These are phyloP conservation scores for Neurospora cerealis DNA, from an alignment of 495 filamentous ascomycete genomes.

Conservation along the genomic window DNA sequence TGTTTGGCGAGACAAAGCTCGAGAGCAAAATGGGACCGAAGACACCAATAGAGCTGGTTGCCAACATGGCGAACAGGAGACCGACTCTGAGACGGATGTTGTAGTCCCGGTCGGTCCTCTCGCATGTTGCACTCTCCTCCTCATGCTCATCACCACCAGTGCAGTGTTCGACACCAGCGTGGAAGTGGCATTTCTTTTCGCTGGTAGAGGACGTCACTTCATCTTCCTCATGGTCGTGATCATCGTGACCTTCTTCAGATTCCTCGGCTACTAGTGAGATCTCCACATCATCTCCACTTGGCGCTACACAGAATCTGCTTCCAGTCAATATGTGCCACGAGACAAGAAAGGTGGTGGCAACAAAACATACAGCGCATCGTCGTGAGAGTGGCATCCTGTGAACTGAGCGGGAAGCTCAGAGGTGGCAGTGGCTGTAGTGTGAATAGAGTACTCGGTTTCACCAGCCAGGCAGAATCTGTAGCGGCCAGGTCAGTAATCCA, in stretches of 20 bases:
- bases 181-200: slow-evolving; percentile 47
- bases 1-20: slow-evolving; percentile 16
- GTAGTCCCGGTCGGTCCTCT: slow-evolving; percentile 40
- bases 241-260: slow-evolving; percentile 17
- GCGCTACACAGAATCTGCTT: slow-evolving; percentile 30
- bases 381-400: slow-evolving; percentile 6
- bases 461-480: slow-evolving; percentile 11
- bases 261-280: slow-evolving; percentile 4
- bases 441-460: slow-evolving; percentile 5
- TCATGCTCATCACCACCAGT: slow-evolving; percentile 24
- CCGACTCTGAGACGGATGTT: slow-evolving; percentile 50
- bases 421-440: slow-evolving; percentile 5
- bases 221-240: not conserved
- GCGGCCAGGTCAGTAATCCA: not conserved
- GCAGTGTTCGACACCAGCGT: slow-evolving; percentile 57
- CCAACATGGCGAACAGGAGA: slow-evolving; percentile 43
- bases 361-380: slow-evolving; percentile 4
- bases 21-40: slow-evolving; percentile 35
- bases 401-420: slow-evolving; percentile 7
- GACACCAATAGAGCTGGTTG: slow-evolving; percentile 26
- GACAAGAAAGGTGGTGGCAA: not conserved
- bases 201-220: not conserved
- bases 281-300: slow-evolving; percentile 29
- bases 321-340: not conserved
- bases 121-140: slow-evolving; percentile 30